These are phyloP conservation scores for Gardenia jasminoides DNA, from an alignment of 257 asterid genomes.

Conservation along the genomic window DNA sequence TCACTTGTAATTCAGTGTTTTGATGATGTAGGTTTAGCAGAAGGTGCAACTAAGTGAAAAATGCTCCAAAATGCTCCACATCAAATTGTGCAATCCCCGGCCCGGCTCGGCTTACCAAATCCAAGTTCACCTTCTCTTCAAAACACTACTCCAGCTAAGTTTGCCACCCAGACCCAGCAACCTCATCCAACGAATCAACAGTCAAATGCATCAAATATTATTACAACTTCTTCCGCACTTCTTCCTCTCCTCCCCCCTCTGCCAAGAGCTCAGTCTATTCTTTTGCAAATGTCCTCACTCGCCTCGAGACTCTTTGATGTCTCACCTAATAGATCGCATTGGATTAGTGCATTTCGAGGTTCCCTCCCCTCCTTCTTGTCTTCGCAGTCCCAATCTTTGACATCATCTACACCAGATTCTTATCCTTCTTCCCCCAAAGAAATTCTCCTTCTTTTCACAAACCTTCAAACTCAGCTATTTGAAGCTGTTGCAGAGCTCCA, in stretches of 20 bases:
- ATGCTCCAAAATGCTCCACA: slow-evolving; percentile 76
- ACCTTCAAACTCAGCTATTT: slow-evolving; percentile 72
- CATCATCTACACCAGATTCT: slow-evolving; percentile 40
- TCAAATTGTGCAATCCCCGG: slow-evolving; percentile 89
- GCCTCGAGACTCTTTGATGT: slow-evolving; percentile 80
- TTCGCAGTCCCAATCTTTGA: slow-evolving; percentile 48
- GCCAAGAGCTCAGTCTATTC: slow-evolving; percentile 81
- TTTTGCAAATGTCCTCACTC: slow-evolving; percentile 81
- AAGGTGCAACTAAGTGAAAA: slow-evolving; percentile 15
- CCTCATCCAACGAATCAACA: slow-evolving; percentile 45
- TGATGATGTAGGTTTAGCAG: not conserved
- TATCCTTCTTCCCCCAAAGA: slow-evolving; percentile 65
- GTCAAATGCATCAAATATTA: slow-evolving; percentile 34
- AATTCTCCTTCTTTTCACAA: slow-evolving; percentile 50
- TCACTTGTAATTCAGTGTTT: not conserved
- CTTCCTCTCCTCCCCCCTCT: slow-evolving; percentile 94
- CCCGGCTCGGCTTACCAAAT: slow-evolving; percentile 81
- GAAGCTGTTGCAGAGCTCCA: slow-evolving; percentile 91
- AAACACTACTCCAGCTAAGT: slow-evolving; percentile 60
- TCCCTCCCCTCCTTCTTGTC: slow-evolving; percentile 72
- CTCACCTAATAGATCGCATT: slow-evolving; percentile 70
- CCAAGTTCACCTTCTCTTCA: slow-evolving; percentile 87
- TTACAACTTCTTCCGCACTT: slow-evolving; percentile 64
- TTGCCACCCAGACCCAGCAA: slow-evolving; percentile 55
- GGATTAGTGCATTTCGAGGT: slow-evolving; percentile 78